Conservation (phyloP, 495 filamentous ascomycete species). For the Aspergillus biplanus region DNA sequence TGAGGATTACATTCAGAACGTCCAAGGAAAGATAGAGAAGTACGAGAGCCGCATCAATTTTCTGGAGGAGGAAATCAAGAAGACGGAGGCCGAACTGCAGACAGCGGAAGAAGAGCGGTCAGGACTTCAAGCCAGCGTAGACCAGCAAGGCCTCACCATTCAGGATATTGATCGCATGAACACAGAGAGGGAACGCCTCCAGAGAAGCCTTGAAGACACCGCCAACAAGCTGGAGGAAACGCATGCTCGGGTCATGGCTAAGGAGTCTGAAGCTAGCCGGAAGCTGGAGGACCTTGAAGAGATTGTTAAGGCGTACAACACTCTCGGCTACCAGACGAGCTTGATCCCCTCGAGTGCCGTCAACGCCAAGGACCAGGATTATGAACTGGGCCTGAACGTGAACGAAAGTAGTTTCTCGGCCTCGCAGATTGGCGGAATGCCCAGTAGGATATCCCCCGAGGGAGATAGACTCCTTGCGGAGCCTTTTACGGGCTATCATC, state of each 20-base stretch:
- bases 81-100: slow-evolving; percentile 74
- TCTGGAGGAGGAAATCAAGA: slow-evolving; percentile 77
- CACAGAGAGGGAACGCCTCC: slow-evolving; percentile 86
- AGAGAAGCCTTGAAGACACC: slow-evolving; percentile 79
- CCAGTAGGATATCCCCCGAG: slow-evolving; percentile 53
- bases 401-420: slow-evolving; percentile 76
- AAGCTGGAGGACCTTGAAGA: slow-evolving; percentile 90
- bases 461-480: slow-evolving; percentile 76
- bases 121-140: slow-evolving; percentile 81
- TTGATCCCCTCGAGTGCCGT: slow-evolving; percentile 81
- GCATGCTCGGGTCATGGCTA: slow-evolving; percentile 78
- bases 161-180: slow-evolving; percentile 99
- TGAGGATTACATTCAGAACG: slow-evolving; percentile 82
- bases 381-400: slow-evolving; percentile 77
- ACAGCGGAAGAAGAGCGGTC: slow-evolving; percentile 78
- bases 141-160: slow-evolving; percentile 90
- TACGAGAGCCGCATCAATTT: slow-evolving; percentile 76
- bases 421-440: slow-evolving; percentile 67
- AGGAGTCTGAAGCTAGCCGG: slow-evolving; percentile 77
- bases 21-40: slow-evolving; percentile 80
- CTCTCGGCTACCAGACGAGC: slow-evolving; percentile 87
- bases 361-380: slow-evolving; percentile 83
- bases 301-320: slow-evolving; percentile 86
- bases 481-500: slow-evolving; percentile 81
- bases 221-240: slow-evolving; percentile 75